Base-by-base conservation (phyloP, 345 rosid genomes). In the Cardamine chenopodiifolia region DNA sequence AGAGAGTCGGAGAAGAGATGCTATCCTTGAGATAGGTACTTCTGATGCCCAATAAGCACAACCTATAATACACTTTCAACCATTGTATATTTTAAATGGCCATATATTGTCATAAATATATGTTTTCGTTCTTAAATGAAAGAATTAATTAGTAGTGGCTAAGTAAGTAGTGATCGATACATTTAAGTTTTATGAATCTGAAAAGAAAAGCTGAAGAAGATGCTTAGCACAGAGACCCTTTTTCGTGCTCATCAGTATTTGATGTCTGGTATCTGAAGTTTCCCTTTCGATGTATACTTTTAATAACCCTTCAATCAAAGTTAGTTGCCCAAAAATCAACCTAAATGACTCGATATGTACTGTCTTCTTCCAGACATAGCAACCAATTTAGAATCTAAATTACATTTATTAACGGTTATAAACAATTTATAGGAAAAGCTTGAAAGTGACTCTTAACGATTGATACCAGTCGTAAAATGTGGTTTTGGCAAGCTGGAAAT, bases 401-500 rank as follows among this genome's bases (percentile, higher is more conserved):
- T 44, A 0, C 12, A 32, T 4, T 19, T 45, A 18, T 32, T 7
- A 70, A 28, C 68, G 62, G 73, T 59, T 45, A 52, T 28, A 48
- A 68, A 50, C 2, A 40, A 59, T 13, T 15, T 49, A 29, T 62
- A 18, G 5, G 2, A 62, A 64, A 48, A 77, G 67, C 76, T 77
- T 77, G 72, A 56, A 64, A 57, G 37, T 57, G 62, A 61, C 71
- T 14, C 72, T 64, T 45, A 55, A 55, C 58, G 50, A 70, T 61
- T 71, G 81, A 78, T 78, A 71, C 81, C 25, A 78, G 40, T 49
- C 81, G 73, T 78, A 78, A 78, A 65, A 40, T 78, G 77, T 71
- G 77, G 81, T 20, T 65, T 77, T 71, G 66, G 77, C 72, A 58
- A 77, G 80, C 76, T 77, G 80, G 65, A 76, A 76, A 62, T 76